These are phyloP conservation scores for Xylaria bambusicola DNA, from an alignment of 495 filamentous ascomycete genomes.

Conservation along the genomic window DNA sequence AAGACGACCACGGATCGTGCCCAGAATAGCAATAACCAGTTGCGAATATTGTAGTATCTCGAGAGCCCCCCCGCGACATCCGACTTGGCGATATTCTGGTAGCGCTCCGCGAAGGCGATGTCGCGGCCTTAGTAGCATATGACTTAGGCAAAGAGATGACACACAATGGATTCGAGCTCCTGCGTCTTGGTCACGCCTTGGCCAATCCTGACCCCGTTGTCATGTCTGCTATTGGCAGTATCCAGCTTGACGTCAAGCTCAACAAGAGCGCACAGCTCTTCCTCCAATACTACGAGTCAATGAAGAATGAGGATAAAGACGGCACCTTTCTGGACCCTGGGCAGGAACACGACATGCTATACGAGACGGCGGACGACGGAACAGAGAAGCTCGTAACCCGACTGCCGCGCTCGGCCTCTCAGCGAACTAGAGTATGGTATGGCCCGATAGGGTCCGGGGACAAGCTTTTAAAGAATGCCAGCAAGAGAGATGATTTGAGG, in stretches of 20 bases:
- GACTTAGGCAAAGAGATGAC: slow-evolving; percentile 18
- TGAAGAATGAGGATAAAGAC: slow-evolving; percentile 21
- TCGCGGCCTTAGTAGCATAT: slow-evolving; percentile 30
- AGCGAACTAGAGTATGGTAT: slow-evolving; percentile 32
- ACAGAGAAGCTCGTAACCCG: slow-evolving; percentile 14
- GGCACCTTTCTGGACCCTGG: slow-evolving; percentile 30
- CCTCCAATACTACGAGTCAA: slow-evolving; percentile 26
- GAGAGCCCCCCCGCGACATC: slow-evolving; percentile 36
- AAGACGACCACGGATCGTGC: slow-evolving; percentile 6
- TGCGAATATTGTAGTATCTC: slow-evolving; percentile 13
- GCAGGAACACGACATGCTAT: slow-evolving; percentile 26
- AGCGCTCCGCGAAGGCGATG: slow-evolving; percentile 21
- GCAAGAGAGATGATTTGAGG: slow-evolving; percentile 26
- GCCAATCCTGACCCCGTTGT: slow-evolving; percentile 28
- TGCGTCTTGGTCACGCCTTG: slow-evolving; percentile 25
- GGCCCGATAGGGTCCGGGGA: slow-evolving; percentile 36
- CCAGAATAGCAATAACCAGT: not conserved
- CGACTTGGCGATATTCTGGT: slow-evolving; percentile 46
- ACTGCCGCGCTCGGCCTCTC: slow-evolving; percentile 14
- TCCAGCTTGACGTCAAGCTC: slow-evolving; percentile 18
- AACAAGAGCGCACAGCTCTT: slow-evolving; percentile 18
- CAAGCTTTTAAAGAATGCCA: slow-evolving; percentile 30
- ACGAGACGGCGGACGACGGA: slow-evolving; percentile 17
- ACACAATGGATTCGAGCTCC: slow-evolving; percentile 24
- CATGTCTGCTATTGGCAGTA: slow-evolving; percentile 28